phyloP scores from a whole-genome alignment of 305 asterid species.

The Nicotiana rustica region DNA sequence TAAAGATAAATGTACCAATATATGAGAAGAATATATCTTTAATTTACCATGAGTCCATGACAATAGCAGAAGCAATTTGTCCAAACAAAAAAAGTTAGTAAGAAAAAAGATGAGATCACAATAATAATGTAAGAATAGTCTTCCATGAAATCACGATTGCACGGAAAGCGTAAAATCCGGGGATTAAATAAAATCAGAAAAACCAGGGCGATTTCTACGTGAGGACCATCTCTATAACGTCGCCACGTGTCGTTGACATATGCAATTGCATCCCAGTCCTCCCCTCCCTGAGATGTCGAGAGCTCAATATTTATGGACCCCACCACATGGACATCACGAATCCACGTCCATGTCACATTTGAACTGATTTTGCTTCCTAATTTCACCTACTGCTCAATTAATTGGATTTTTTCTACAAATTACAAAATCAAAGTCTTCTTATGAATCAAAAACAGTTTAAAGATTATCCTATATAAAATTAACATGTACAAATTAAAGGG shows the following conservation, averaged over 20 bases:
- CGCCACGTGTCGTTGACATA: constrained; percentile 47
- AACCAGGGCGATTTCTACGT: not conserved
- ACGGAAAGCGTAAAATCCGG: constrained; percentile 43
- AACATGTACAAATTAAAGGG: not conserved
- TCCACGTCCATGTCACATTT: not conserved
- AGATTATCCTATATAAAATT: not conserved
- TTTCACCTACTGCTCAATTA: not conserved
- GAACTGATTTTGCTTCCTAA: not conserved
- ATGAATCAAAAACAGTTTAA: not conserved
- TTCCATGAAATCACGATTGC: constrained; percentile 32
- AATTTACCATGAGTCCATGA: not conserved
- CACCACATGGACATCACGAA: constrained; percentile 15
- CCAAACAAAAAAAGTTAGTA: not conserved
- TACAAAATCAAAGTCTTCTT: constrained; percentile 11
- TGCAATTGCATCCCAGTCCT: not conserved
- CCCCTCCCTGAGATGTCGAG: not conserved
- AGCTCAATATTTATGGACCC: constrained; percentile 33
- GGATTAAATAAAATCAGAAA: constrained; percentile 26
- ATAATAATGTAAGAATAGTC: not conserved
- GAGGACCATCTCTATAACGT: constrained; percentile 16
- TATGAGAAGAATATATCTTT: not conserved
- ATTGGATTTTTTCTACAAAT: not conserved
- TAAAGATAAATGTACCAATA: not conserved
- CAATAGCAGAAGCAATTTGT: not conserved
- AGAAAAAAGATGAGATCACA: not conserved